These are phyloP conservation scores for Flaveria brownii DNA, from an alignment of 129 eudicot species.

Conservation along the genomic window DNA sequence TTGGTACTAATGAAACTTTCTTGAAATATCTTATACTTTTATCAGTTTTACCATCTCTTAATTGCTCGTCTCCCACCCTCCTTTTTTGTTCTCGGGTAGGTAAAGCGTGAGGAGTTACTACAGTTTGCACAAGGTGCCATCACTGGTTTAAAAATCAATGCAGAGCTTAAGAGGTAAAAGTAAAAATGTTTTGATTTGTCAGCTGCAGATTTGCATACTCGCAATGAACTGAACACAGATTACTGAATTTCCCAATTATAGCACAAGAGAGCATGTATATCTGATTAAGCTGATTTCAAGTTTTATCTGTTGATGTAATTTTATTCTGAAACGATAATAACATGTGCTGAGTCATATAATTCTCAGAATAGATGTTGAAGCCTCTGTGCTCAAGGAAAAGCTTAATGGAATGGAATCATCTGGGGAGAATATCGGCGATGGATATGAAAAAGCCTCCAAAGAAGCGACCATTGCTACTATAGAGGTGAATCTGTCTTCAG, in stretches of 20 bases:
- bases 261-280: background rate
- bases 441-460: constrained; percentile 51
- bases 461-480: constrained; percentile 64
- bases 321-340: background rate
- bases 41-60: constrained; percentile 12
- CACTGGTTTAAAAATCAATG: constrained; percentile 83
- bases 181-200: background rate
- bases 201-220: constrained; percentile 12
- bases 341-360: constrained; percentile 7
- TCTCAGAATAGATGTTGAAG: constrained; percentile 83
- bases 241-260: background rate
- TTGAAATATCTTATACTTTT: background rate
- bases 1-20: constrained; percentile 49
- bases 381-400: constrained; percentile 60
- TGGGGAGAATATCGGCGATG: constrained; percentile 45
- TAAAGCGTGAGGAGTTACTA: constrained; percentile 90
- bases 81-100: constrained; percentile 41
- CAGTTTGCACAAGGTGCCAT: constrained; percentile 97
- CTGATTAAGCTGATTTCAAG: background rate
- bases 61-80: background rate
- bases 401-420: constrained; percentile 62
- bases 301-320: background rate
- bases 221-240: constrained; percentile 18
- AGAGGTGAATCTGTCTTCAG: constrained; percentile 58
- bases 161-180: constrained; percentile 74